These are phyloP conservation scores for Aspergillus cristatus DNA, from an alignment of 495 filamentous ascomycete species.

Conservation along the genomic window DNA sequence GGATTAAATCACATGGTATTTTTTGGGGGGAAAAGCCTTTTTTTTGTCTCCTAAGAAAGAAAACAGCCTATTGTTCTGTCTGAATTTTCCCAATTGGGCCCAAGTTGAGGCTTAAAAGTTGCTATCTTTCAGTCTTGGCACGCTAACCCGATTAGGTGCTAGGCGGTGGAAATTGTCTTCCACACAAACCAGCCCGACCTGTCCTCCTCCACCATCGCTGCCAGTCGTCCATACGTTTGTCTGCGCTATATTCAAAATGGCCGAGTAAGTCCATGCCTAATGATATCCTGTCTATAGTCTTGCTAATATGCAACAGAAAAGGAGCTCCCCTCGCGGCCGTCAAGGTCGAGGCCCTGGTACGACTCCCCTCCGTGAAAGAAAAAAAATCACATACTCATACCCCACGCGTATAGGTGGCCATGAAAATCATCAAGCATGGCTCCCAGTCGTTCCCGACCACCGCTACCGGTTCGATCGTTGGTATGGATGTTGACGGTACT, in stretches of 20 bases:
- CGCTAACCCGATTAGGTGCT: conserved; percentile 15
- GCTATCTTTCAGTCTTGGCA: conserved; percentile 12
- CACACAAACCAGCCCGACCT: conserved; percentile 37
- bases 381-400: conserved; percentile 10
- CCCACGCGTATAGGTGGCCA: conserved; percentile 57
- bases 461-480: conserved; percentile 82
- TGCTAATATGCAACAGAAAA: conserved; percentile 29
- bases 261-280: conserved; percentile 26
- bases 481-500: conserved; percentile 77
- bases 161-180: conserved; percentile 28
- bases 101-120: too few species aligned
- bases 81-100: too few species aligned
- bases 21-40: too few species aligned
- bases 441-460: conserved; percentile 78
- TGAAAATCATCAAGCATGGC: conserved; percentile 95
- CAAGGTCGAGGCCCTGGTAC: conserved; percentile 78
- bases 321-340: conserved; percentile 64
- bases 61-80: too few species aligned
- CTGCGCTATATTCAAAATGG: conserved; percentile 32
- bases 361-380: conserved; percentile 21
- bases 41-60: too few species aligned
- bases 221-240: conserved; percentile 18
- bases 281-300: background rate
- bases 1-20: too few species aligned
- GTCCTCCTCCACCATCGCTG: too few species aligned